Evolutionary conservation across 1,139 yeast genomes (phyloP).

Genomic region (Yamadazyma kanchanaburiensis): DNA sequence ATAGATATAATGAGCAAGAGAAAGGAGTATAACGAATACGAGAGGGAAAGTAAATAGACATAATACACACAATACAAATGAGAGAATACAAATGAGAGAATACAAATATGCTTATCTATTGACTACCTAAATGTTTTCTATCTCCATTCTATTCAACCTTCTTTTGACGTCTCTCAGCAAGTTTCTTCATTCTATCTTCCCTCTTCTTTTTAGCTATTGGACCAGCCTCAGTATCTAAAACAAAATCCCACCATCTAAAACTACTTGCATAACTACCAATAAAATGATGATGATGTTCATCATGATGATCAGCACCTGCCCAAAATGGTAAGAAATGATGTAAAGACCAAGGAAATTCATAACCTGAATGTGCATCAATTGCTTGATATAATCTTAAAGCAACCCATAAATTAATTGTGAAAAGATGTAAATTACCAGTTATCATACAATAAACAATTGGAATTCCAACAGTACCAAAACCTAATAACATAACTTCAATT

Average conservation of each 20-base stretch:
- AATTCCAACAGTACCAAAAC: conserved; percentile 47
- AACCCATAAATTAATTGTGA: conserved; percentile 43
- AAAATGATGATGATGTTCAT: conserved; percentile 92
- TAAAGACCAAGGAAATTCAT: conserved; percentile 94
- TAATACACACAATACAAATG: neutral
- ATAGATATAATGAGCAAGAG: conserved; percentile 43
- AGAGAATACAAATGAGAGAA: neutral
- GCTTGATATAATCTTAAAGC: conserved; percentile 73
- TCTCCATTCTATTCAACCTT: conserved; percentile 10
- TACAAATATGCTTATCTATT: too few relatives aligned
- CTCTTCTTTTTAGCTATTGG: conserved; percentile 39
- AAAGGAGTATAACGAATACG: conserved; percentile 21
- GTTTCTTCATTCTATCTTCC: conserved; percentile 30
- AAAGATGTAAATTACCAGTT: conserved; percentile 38
- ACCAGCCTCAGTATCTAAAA: conserved; percentile 44
- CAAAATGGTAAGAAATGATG: conserved; percentile 89
- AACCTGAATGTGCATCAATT: conserved; percentile 94
- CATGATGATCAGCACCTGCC: conserved; percentile 99
- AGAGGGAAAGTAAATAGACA: neutral
- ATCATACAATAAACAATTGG: conserved; percentile 40
- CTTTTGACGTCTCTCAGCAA: conserved; percentile 24
- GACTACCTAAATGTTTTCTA: too few relatives aligned
- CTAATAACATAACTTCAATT: conserved; percentile 42
- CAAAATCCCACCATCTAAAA: conserved; percentile 47
- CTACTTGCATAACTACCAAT: conserved; percentile 47